A percentile compares a stretch with the other conserved stretches of the same genome.
Evolutionary conservation across 345 rosid species (phyloP).

Genomic region (Hypericum androsaemum): DNA sequence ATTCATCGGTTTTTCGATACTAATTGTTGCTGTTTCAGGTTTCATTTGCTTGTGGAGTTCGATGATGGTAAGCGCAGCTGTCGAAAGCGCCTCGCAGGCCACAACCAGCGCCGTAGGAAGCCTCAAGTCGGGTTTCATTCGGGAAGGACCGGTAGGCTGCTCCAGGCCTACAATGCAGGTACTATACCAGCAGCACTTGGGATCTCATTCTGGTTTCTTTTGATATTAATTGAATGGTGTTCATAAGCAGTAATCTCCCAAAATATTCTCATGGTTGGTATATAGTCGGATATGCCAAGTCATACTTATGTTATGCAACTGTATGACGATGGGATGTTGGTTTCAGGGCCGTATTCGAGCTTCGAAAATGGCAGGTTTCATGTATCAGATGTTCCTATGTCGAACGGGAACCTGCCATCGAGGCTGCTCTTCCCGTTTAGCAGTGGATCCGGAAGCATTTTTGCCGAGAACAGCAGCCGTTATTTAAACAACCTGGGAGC

Average conservation of each 20-base stretch:
- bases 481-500: conserved; percentile 24
- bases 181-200: background rate
- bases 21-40: conserved; percentile 31
- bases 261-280: too few relatives aligned
- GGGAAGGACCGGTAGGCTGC: conserved; percentile 35
- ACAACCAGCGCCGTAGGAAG: conserved; percentile 83
- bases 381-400: conserved; percentile 25
- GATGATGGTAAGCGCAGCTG: conserved; percentile 86
- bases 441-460: conserved; percentile 19
- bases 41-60: conserved; percentile 79
- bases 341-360: conserved; percentile 19
- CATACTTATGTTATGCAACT: background rate
- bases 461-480: conserved; percentile 14
- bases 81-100: conserved; percentile 80
- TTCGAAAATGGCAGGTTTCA: conserved; percentile 30
- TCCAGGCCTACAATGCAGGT: conserved; percentile 42
- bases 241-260: background rate
- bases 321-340: background rate
- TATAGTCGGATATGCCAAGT: background rate
- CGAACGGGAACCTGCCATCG: conserved; percentile 22
- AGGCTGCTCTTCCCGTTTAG: conserved; percentile 23
- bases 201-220: background rate
- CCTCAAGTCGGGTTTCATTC: conserved; percentile 41
- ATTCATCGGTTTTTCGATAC: conserved; percentile 1
- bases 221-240: background rate